Conservation (phyloP, 1,284 basidiomycete species). For the Gomphus bonarii region DNA sequence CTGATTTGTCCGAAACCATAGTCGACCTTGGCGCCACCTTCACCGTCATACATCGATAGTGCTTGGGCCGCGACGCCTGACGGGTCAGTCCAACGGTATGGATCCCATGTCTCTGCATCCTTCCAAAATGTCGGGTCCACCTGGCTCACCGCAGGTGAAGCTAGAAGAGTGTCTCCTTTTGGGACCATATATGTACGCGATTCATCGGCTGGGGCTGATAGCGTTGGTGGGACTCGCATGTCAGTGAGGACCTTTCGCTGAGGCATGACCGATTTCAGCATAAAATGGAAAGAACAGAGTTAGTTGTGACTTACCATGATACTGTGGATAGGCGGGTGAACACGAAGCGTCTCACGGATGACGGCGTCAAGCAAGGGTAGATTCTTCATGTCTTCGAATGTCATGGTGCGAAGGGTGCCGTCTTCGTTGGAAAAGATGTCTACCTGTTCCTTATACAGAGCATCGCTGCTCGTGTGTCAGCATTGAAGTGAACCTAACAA, state of each 20-base stretch:
- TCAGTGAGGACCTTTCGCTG: constrained; percentile 82
- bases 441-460: constrained; percentile 84
- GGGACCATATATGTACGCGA: constrained; percentile 72
- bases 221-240: constrained; percentile 73
- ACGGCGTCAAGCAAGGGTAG: constrained; percentile 82
- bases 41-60: constrained; percentile 63
- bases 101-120: constrained; percentile 66
- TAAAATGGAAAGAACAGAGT: constrained; percentile 1
- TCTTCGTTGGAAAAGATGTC: constrained; percentile 71
- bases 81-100: constrained; percentile 76
- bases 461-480: constrained; percentile 38
- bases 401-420: constrained; percentile 71
- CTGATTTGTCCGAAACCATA: constrained; percentile 92
- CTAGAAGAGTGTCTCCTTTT: constrained; percentile 85
- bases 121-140: constrained; percentile 84
- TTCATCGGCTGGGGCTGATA: constrained; percentile 69
- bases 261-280: constrained; percentile 17
- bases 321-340: constrained; percentile 90
- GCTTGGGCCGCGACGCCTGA: constrained; percentile 70
- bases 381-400: constrained; percentile 79
- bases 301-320: constrained; percentile 44
- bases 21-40: constrained; percentile 81
- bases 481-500: neutral
- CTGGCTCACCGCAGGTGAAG: constrained; percentile 84
- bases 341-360: constrained; percentile 87